Evolutionary conservation across 805 yeast genomes (phyloP).

Genomic region (Kazachstania kunashirensis): DNA sequence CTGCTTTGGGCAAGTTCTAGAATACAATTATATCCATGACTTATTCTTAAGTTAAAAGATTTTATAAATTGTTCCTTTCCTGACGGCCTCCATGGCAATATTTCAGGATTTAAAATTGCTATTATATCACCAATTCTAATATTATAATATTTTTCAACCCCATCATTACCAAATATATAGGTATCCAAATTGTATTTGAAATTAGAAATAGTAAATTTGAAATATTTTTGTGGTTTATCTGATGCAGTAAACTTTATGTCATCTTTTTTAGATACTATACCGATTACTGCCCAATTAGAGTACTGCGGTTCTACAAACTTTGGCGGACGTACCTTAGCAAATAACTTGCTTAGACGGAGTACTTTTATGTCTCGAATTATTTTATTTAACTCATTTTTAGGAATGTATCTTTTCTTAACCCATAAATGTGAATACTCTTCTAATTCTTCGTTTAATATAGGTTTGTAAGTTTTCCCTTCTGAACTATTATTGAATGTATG

Average conservation of each 20-base stretch:
- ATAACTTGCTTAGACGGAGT: conserved; percentile 46
- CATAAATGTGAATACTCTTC: conserved; percentile 39
- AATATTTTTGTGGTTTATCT: conserved; percentile 40
- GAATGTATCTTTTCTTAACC: conserved; percentile 40
- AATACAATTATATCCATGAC: conserved; percentile 41
- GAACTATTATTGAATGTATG: conserved; percentile 31
- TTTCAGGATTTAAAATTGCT: conserved; percentile 64
- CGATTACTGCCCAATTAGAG: conserved; percentile 74
- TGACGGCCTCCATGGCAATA: conserved; percentile 34
- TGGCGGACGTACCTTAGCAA: conserved; percentile 62
- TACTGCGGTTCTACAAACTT: conserved; percentile 57
- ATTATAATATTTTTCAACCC: conserved; percentile 65
- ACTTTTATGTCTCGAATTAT: conserved; percentile 43
- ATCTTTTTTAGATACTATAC: conserved; percentile 52
- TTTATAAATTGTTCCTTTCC: conserved; percentile 16
- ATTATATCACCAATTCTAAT: conserved; percentile 64
- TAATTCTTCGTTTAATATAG: conserved; percentile 32
- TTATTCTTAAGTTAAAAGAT: conserved; percentile 48
- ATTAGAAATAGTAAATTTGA: conserved; percentile 58
- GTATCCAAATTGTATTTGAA: conserved; percentile 51
- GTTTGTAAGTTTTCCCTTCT: conserved; percentile 16
- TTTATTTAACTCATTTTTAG: conserved; percentile 26
- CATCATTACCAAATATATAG: conserved; percentile 50
- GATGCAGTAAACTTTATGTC: conserved; percentile 39
- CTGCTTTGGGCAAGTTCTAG: conserved; percentile 66